phyloP scores from a whole-genome alignment of 2,329 filamentous ascomycete genomes.

The Teratosphaeria destructans region DNA sequence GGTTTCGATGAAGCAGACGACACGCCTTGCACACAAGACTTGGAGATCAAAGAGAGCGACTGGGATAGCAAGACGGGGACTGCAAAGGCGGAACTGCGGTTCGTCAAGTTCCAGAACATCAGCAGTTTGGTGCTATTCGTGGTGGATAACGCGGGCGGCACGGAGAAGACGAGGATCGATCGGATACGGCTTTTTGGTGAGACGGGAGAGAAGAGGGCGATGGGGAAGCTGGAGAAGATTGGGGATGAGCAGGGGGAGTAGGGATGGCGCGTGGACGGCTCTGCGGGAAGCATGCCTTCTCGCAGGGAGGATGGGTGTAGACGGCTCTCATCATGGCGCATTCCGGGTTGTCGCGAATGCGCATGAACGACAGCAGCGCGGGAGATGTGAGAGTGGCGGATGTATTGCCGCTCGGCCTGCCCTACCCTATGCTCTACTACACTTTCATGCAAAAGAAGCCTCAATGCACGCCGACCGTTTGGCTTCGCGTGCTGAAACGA shows the following conservation, averaged over 20 bases:
- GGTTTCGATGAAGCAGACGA: slow-evolving; percentile 94
- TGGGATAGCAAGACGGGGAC: slow-evolving; percentile 53
- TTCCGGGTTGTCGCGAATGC: not conserved
- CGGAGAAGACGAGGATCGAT: slow-evolving; percentile 78
- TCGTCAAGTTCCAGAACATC: slow-evolving; percentile 96
- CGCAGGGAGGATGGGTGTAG: not conserved
- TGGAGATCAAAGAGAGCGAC: slow-evolving; percentile 63
- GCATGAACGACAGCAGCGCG: not conserved
- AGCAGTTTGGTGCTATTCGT: slow-evolving; percentile 80
- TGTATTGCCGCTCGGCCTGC: not conserved
- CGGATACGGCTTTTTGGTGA: slow-evolving; percentile 75
- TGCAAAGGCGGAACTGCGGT: slow-evolving; percentile 55
- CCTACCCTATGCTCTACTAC: not conserved
- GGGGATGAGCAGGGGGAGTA: slow-evolving; percentile 60
- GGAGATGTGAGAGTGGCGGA: too few species aligned
- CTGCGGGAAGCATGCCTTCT: not conserved
- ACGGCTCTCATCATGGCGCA: not conserved
- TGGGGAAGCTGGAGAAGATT: slow-evolving; percentile 93
- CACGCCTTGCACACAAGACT: slow-evolving; percentile 65
- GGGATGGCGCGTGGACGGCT: not conserved
- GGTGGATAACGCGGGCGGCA: slow-evolving; percentile 66
- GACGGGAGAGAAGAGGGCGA: slow-evolving; percentile 78
- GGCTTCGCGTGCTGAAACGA: not conserved
- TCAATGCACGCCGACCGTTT: not conserved
- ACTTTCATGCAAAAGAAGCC: not conserved